phyloP scores from a whole-genome alignment of 1,139 yeast genomes.

The Taphrina wiesneri region DNA sequence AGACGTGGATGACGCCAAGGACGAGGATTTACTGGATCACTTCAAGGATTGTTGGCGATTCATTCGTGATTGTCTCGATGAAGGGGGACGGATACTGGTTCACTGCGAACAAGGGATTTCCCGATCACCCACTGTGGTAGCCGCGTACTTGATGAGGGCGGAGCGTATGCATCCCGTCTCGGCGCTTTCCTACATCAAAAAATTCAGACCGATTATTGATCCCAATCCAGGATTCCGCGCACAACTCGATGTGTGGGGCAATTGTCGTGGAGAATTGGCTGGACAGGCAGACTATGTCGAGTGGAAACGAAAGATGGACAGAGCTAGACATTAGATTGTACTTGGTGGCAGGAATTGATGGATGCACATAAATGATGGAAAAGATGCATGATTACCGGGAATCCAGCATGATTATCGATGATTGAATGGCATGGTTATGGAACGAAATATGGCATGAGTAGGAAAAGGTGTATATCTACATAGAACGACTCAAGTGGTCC shows the following conservation, averaged over 20 bases:
- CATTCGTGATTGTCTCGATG: slow-evolving; percentile 61
- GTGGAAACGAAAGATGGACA: slow-evolving; percentile 15
- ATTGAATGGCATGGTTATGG: neutral
- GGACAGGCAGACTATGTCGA: slow-evolving; percentile 18
- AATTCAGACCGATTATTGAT: slow-evolving; percentile 59
- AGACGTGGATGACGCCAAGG: slow-evolving; percentile 64
- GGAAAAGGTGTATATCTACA: neutral
- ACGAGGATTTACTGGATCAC: slow-evolving; percentile 62
- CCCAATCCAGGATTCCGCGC: slow-evolving; percentile 74
- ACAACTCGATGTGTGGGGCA: slow-evolving; percentile 60
- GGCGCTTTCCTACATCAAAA: slow-evolving; percentile 69
- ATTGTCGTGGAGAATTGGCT: slow-evolving; percentile 14
- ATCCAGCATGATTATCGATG: neutral
- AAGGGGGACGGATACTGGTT: slow-evolving; percentile 45
- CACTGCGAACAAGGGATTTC: slow-evolving; percentile 71
- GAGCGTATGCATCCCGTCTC: slow-evolving; percentile 60
- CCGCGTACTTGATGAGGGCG: slow-evolving; percentile 77
- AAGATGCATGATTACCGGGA: neutral
- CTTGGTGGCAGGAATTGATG: neutral
- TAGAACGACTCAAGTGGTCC: slow-evolving; percentile 7
- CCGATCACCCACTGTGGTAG: slow-evolving; percentile 68
- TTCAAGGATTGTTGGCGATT: slow-evolving; percentile 64
- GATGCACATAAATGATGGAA: neutral
- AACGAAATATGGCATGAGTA: neutral
- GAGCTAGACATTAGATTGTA: neutral